Percentiles rank a stretch among this genome's conserved stretches.
phyloP scores from a whole-genome alignment of 345 rosid species.

The Populus euphratica region DNA sequence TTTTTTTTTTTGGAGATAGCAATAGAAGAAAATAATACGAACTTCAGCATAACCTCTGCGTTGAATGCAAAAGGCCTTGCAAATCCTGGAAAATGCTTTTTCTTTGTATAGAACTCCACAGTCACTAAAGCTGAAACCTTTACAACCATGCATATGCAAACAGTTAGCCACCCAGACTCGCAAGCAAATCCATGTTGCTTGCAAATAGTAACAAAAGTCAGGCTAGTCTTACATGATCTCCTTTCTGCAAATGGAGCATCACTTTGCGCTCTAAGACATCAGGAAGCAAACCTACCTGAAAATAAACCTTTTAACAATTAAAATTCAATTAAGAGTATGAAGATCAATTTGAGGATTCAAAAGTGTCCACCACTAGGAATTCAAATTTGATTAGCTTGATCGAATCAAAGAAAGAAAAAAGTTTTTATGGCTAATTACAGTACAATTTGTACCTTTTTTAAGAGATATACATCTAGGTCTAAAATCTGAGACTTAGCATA shows the following conservation, averaged over 20 bases:
- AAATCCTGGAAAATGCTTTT: conserved; percentile 30
- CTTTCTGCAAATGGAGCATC: conserved; percentile 21
- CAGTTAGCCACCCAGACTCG: conserved; percentile 21
- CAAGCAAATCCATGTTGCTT: conserved; percentile 1
- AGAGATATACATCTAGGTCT: conserved; percentile 22
- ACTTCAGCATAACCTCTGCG: conserved; percentile 27
- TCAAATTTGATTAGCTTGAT: not conserved
- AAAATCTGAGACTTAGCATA: conserved; percentile 21
- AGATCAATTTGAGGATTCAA: too few relatives aligned
- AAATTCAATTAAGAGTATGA: too few relatives aligned
- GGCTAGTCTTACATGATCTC: conserved; percentile 22
- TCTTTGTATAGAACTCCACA: conserved; percentile 24
- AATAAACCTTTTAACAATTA: not conserved
- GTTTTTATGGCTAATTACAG: not conserved
- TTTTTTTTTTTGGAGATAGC: not conserved
- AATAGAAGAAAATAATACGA: conserved; percentile 6
- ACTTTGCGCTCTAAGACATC: conserved; percentile 24
- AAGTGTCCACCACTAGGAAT: too few relatives aligned
- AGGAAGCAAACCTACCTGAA: conserved; percentile 30
- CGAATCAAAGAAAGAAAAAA: not conserved
- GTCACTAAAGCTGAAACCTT: conserved; percentile 30
- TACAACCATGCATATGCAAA: not conserved
- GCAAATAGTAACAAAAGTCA: conserved; percentile 7
- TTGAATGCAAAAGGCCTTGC: conserved; percentile 30
- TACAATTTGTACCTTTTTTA: conserved; percentile 18